Base-by-base conservation (phyloP, 331 rosid genomes). In the Phaseolus coccineus region DNA sequence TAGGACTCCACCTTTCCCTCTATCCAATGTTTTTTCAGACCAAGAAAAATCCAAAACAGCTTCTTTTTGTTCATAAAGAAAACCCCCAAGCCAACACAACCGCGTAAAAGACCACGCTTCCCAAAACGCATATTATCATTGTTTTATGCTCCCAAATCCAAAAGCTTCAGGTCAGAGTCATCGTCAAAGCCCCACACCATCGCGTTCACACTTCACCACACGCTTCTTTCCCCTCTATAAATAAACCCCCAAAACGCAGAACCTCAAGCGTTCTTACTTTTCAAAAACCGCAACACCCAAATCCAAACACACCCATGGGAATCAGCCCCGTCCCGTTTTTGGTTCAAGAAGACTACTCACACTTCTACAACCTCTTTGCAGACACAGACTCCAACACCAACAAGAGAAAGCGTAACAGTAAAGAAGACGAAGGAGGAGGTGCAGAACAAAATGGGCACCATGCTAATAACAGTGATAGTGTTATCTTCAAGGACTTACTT, bases 181-280 rank as follows among this genome's bases (percentile, higher is more conserved):
- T 73, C 87, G 91, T 87, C 93, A 85, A 84, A 77, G 70, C 55
- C 46, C 65, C 72, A 68, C 52, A 53, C 44, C 44, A 28, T 57
- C 88, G 91, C 85, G 91, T 90, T 92, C 95, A 87, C 86, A 90
- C 71, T 48, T 4, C 6, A 85, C 4, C 57, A 87, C 96, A 87
- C 96, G 93, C 78, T 86, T 87, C 88, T 70, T 53, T 5, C 3
- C 10, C 27, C 33, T 19, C 3, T 83, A 71, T 81, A 85, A 30
- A 74, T 39, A 24, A 48, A 48, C 12, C 10, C 6, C 75, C 56
- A 53, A n/a, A 39, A 4, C 12, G 5, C 15, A 0, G 72, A 15
- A 30, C 46, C 78, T 69, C 39, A 76, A 16, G 63, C 63, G 73
- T 85, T 85, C 91, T 77, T 84, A 87, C 79, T 55, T 68, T 28